These are phyloP conservation scores for Leersia perrieri DNA, from an alignment of 176 grass and related monocot species.

Conservation along the genomic window DNA sequence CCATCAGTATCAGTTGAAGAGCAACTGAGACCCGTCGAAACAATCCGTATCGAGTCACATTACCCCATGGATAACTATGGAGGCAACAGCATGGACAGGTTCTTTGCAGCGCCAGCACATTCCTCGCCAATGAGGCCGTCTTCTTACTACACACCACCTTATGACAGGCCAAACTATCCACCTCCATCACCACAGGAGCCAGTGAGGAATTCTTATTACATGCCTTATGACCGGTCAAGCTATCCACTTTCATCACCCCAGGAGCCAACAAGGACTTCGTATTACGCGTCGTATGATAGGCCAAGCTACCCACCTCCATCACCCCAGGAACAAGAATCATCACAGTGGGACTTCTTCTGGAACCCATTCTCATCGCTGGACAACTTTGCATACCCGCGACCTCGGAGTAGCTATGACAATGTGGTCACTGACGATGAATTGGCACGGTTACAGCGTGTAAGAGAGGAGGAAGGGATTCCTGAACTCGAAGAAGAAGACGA, in stretches of 20 bases:
- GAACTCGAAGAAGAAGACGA: constrained; percentile 91
- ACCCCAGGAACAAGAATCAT: constrained; percentile 64
- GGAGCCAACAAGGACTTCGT: constrained; percentile 65
- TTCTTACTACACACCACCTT: constrained; percentile 46
- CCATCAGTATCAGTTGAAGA: constrained; percentile 86
- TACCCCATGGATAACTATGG: constrained; percentile 49
- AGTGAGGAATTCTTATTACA: constrained; percentile 64
- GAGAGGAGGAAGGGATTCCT: constrained; percentile 97
- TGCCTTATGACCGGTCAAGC: constrained; percentile 50
- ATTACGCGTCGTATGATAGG: constrained; percentile 45
- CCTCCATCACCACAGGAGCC: constrained; percentile 48
- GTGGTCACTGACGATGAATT: constrained; percentile 78
- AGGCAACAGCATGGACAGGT: constrained; percentile 52
- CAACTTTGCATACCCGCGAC: constrained; percentile 54
- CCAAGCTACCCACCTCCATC: constrained; percentile 55
- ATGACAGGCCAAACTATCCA: constrained; percentile 48
- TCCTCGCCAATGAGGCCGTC: constrained; percentile 40
- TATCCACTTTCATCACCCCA: constrained; percentile 49
- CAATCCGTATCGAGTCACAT: constrained; percentile 65
- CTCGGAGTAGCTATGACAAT: constrained; percentile 54
- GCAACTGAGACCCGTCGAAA: constrained; percentile 50
- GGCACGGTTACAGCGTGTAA: constrained; percentile 67
- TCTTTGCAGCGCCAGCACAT: background rate
- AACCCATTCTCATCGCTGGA: constrained; percentile 82
- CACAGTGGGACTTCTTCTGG: constrained; percentile 90